phyloP scores from a whole-genome alignment of 768 basidiomycete species.

The Aureoboletus auriporus region DNA sequence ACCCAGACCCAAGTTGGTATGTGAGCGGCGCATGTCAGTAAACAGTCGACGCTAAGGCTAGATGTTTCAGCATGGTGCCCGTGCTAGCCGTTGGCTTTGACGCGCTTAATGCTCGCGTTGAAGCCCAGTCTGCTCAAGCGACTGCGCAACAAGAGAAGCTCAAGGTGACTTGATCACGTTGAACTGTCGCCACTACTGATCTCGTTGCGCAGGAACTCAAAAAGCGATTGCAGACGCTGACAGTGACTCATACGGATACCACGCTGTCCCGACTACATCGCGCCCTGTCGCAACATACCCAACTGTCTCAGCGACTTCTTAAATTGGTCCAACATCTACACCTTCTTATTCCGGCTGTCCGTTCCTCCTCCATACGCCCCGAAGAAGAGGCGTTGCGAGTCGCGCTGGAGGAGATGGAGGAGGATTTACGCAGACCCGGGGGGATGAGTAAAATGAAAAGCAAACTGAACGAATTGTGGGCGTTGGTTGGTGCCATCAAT shows the following conservation, averaged over 20 bases:
- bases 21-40: not conserved
- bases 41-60: not conserved
- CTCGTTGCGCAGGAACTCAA: constrained; percentile 53
- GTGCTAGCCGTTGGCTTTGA: constrained; percentile 80
- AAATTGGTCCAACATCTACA: constrained; percentile 72
- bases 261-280: constrained; percentile 67
- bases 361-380: constrained; percentile 69
- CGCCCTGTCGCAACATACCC: constrained; percentile 58
- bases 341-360: constrained; percentile 70
- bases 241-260: constrained; percentile 58
- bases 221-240: constrained; percentile 55
- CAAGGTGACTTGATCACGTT: constrained; percentile 35
- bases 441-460: constrained; percentile 58
- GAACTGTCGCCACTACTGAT: constrained; percentile 2
- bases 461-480: constrained; percentile 84
- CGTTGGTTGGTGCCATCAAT: constrained; percentile 68
- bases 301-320: constrained; percentile 67
- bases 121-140: constrained; percentile 67
- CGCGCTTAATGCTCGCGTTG: constrained; percentile 72
- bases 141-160: constrained; percentile 64
- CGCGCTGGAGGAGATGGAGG: constrained; percentile 68
- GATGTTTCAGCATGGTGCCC: constrained; percentile 58
- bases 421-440: constrained; percentile 56
- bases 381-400: constrained; percentile 78
- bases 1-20: constrained; percentile 77